These are phyloP conservation scores for Neoconidiobolus thromboides DNA, from an alignment of 371 early-diverging fungal genomes.

Conservation along the genomic window DNA sequence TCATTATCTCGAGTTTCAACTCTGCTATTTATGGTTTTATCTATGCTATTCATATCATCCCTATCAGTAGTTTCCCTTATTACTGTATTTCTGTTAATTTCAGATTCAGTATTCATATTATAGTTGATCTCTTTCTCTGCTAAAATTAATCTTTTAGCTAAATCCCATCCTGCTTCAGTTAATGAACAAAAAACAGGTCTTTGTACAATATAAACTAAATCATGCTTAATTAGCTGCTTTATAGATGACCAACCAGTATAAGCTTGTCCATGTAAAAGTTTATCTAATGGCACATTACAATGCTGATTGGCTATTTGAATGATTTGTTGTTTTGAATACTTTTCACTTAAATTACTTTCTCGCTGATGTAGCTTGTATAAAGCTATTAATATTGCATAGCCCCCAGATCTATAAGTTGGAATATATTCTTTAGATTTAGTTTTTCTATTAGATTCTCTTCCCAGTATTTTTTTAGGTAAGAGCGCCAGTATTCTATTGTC, in stretches of 20 bases:
- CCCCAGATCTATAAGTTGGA: constrained; percentile 60
- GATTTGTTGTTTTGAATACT: constrained; percentile 33
- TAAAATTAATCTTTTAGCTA: constrained; percentile 28
- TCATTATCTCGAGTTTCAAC: background rate
- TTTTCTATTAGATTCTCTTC: too few relatives aligned
- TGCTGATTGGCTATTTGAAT: constrained; percentile 33
- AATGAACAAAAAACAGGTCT: constrained; percentile 39
- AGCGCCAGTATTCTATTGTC: too few relatives aligned
- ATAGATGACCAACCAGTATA: constrained; percentile 69
- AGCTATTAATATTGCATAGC: constrained; percentile 70
- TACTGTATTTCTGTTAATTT: background rate
- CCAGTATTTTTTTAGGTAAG: constrained; percentile 16
- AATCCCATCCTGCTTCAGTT: constrained; percentile 45
- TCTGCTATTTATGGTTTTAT: background rate
- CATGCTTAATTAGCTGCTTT: constrained; percentile 42
- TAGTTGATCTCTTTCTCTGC: background rate
- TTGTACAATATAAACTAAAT: constrained; percentile 40
- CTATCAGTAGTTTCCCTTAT: background rate
- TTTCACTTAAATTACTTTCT: background rate
- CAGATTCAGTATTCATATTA: background rate
- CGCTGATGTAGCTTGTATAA: constrained; percentile 23
- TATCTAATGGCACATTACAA: constrained; percentile 42
- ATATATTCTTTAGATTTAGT: constrained; percentile 27
- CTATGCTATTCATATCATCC: background rate
- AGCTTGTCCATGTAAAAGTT: constrained; percentile 16